phyloP scores from a whole-genome alignment of 768 basidiomycete species.

The Serendipita vermifera region DNA sequence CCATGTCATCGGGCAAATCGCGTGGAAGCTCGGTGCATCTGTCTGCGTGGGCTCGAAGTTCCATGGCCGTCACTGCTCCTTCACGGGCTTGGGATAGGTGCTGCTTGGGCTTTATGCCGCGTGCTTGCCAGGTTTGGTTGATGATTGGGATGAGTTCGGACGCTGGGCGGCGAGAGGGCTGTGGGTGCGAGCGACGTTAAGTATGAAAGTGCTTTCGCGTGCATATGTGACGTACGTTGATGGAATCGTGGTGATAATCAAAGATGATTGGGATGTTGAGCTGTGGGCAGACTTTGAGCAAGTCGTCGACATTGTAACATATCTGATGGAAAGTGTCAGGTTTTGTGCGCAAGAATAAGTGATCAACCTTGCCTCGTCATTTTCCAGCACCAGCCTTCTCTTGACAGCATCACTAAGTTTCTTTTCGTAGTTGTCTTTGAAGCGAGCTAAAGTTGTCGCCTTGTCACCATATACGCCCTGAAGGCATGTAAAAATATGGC shows the following conservation, averaged over 20 bases:
- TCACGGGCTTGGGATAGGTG: slow-evolving; percentile 85
- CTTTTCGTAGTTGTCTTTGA: slow-evolving; percentile 54
- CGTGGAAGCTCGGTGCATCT: slow-evolving; percentile 56
- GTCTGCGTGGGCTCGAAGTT: slow-evolving; percentile 75
- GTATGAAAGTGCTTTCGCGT: not conserved
- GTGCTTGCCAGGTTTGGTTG: slow-evolving; percentile 55
- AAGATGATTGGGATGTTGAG: slow-evolving; percentile 62
- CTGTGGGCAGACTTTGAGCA: slow-evolving; percentile 77
- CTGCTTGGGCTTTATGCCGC: slow-evolving; percentile 81
- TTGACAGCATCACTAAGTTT: slow-evolving; percentile 51
- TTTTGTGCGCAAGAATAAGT: not conserved
- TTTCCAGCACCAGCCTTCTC: slow-evolving; percentile 74
- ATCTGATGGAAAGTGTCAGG: slow-evolving; percentile 32
- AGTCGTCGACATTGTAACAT: slow-evolving; percentile 81
- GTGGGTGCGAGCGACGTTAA: not conserved
- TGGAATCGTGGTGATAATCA: slow-evolving; percentile 23
- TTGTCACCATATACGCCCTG: slow-evolving; percentile 82
- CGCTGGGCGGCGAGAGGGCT: slow-evolving; percentile 34
- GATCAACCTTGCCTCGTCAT: slow-evolving; percentile 58
- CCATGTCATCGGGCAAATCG: slow-evolving; percentile 56
- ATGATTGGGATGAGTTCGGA: slow-evolving; percentile 59
- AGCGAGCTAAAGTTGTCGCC: slow-evolving; percentile 47
- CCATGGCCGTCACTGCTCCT: slow-evolving; percentile 73
- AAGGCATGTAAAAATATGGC: slow-evolving; percentile 31
- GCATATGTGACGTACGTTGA: slow-evolving; percentile 10